Evolutionary conservation across 805 yeast genomes (phyloP).

Genomic region (Candida oleophila): DNA sequence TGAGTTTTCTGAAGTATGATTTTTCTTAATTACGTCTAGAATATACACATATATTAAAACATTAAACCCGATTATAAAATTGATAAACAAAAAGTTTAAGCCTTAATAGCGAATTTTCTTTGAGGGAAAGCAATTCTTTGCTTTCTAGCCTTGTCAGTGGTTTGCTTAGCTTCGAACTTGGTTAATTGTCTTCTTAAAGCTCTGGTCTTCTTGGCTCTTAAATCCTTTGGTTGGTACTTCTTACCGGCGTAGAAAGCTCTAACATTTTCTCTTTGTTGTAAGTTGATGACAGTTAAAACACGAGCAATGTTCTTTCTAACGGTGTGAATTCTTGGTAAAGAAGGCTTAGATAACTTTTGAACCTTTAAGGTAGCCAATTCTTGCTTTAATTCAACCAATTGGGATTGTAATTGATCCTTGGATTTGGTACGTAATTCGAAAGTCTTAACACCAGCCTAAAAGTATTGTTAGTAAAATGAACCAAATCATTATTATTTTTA

Average conservation of each 20-base stretch:
- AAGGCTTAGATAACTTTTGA: slow-evolving; percentile 89
- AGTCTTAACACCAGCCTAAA: slow-evolving; percentile 85
- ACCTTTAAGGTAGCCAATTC: slow-evolving; percentile 95
- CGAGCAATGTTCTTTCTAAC: slow-evolving; percentile 99
- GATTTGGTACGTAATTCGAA: slow-evolving; percentile 96
- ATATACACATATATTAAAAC: slow-evolving; percentile 17
- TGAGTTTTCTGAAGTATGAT: not conserved
- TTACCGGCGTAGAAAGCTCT: slow-evolving; percentile 93
- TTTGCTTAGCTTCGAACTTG: slow-evolving; percentile 75
- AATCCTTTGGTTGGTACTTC: slow-evolving; percentile 96
- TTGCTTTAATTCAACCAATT: slow-evolving; percentile 94
- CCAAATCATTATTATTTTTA: too few species aligned
- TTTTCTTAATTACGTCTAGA: slow-evolving; percentile 10
- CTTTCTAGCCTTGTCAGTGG: slow-evolving; percentile 90
- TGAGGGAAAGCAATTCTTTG: slow-evolving; percentile 94
- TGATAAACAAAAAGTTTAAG: slow-evolving; percentile 48
- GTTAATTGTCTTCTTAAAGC: slow-evolving; percentile 98
- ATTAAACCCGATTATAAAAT: slow-evolving; percentile 12
- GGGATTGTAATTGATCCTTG: slow-evolving; percentile 92
- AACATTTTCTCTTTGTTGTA: slow-evolving; percentile 92
- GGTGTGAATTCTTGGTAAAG: slow-evolving; percentile 93
- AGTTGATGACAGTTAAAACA: slow-evolving; percentile 95
- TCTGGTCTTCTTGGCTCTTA: slow-evolving; percentile 99
- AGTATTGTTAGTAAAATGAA: not conserved
- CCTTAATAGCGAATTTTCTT: slow-evolving; percentile 98